Evolutionary conservation across 345 rosid species (phyloP), one percentile per base, ranked within the genome.

Genomic region (Salix brachista): DNA sequence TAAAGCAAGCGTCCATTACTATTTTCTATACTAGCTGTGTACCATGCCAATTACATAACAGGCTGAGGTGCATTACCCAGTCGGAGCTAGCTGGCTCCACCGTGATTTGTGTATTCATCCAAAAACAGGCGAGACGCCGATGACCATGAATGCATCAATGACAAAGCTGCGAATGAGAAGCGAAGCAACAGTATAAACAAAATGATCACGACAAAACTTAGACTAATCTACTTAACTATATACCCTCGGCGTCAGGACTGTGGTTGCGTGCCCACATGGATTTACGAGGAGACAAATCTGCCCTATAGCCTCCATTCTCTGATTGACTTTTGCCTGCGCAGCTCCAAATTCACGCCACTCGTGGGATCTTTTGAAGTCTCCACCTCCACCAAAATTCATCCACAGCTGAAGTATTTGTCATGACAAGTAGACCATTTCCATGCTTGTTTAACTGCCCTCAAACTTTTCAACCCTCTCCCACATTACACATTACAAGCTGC

Each of bases 331-430:
- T 18, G 6, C 36, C 2, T 21, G 25, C 17, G 30, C 75, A 32
- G 23, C 65, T 65, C 64, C 72, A 42, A 61, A 75, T 70, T 80
- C 84, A 89, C 85, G 88, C 67, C 76, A 73, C 74, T 84, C 90
- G 81, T 84, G 90, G 76, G 80, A 70, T 82, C 86, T 78, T 84
- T 79, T 85, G 90, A 82, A 74, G 21, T 44, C 34, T 32, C 9
- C 81, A 48, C 50, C 76, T 50, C 74, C 75, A 41, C 30, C 44
- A 65, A 21, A 46, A 76, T 18, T 28, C 30, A 37, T 52, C 28
- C 39, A 12, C 23, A 70, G 18, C 46, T 26, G n/a, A 58, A 37
- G 36, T 34, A 34, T 2, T 14, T 37, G 25, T 14, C 62, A 56
- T 56, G 44, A 23, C 0, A 17, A 26, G 8, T 52, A 30, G 50